Conservation (phyloP, 1,284 basidiomycete species). For the Lignosus rhinocerotis region DNA sequence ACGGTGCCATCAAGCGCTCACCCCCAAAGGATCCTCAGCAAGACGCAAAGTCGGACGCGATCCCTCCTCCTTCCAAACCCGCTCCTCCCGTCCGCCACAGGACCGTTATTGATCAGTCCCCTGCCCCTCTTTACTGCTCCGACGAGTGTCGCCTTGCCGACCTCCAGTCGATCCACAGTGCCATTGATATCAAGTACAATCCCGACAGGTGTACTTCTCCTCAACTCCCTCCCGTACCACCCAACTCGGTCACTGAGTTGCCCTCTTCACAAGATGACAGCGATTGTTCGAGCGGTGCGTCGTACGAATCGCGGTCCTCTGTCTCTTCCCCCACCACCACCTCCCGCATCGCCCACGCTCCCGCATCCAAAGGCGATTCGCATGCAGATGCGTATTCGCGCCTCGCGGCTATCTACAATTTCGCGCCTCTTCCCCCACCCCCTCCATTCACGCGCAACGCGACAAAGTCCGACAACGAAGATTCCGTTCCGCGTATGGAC, state of each 20-base stretch:
- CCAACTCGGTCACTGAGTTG: conserved; percentile 37
- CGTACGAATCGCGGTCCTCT: conserved; percentile 40
- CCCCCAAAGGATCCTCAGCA: conserved; percentile 31
- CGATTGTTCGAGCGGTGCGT: conserved; percentile 40
- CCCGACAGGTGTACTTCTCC: conserved; percentile 43
- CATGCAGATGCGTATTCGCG: conserved; percentile 42
- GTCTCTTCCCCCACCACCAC: conserved; percentile 32
- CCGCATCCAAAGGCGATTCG: conserved; percentile 33
- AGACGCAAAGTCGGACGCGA: conserved; percentile 30
- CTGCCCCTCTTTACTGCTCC: conserved; percentile 77
- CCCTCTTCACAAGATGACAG: conserved; percentile 39
- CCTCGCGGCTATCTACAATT: conserved; percentile 54
- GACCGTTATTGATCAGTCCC: conserved; percentile 73
- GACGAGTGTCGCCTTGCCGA: conserved; percentile 69
- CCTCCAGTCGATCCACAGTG: conserved; percentile 42
- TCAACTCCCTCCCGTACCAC: conserved; percentile 40
- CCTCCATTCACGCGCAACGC: conserved; percentile 39
- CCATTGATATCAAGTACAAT: conserved; percentile 47
- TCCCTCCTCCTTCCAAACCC: conserved; percentile 12
- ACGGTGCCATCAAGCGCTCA: conserved; percentile 50
- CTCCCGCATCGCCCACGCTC: conserved; percentile 23
- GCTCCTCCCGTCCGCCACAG: conserved; percentile 43
- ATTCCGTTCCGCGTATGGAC: conserved; percentile 37
- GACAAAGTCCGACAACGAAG: conserved; percentile 30
- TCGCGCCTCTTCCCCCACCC: conserved; percentile 54